phyloP scores from a whole-genome alignment of 768 basidiomycete genomes.

The Suillus subluteus region DNA sequence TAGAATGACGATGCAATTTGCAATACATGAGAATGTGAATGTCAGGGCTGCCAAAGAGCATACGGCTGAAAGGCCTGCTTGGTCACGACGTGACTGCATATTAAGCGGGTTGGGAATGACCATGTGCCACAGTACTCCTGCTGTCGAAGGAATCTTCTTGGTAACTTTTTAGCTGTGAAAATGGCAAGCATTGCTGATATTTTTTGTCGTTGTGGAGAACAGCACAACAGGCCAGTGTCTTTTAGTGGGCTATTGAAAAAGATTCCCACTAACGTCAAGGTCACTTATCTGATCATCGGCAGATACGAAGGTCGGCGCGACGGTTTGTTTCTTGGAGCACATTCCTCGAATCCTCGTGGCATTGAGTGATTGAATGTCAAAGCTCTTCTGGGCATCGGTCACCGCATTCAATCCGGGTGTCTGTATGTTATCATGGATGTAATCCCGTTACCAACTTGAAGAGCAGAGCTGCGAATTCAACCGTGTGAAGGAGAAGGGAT shows the following conservation, averaged over 20 bases:
- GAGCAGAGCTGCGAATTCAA: not conserved
- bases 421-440: conserved; percentile 23
- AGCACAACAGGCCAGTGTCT: conserved; percentile 18
- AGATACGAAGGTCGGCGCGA: not conserved
- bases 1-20: not conserved
- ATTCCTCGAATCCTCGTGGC: conserved; percentile 16
- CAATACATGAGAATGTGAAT: not conserved
- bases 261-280: too few species aligned
- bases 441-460: not conserved
- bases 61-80: conserved; percentile 16
- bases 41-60: conserved; percentile 5
- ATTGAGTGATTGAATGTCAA: conserved; percentile 1
- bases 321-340: conserved; percentile 9
- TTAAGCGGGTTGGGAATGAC: conserved; percentile 12
- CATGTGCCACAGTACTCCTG: not conserved
- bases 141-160: not conserved
- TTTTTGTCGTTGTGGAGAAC: not conserved
- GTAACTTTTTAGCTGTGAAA: not conserved
- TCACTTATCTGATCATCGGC: too few species aligned
- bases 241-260: too few species aligned
- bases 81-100: conserved; percentile 14
- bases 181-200: not conserved
- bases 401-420: conserved; percentile 29
- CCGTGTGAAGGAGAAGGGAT: not conserved
- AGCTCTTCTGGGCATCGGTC: conserved; percentile 19